phyloP scores from a whole-genome alignment of 177 flowering plant species.

The Vitis hybrid region DNA sequence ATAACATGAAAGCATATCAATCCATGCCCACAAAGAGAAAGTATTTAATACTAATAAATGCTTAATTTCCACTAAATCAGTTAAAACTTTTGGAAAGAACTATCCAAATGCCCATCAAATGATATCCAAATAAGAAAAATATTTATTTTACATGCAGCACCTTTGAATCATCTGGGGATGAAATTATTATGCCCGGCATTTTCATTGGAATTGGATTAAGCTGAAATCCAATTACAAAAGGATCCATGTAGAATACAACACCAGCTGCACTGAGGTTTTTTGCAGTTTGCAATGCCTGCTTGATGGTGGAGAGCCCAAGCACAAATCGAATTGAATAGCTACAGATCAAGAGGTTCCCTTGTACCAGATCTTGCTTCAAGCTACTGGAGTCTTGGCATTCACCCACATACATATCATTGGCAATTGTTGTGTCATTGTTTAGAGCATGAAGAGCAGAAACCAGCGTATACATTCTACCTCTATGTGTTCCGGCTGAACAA shows the following conservation, averaged over 20 bases:
- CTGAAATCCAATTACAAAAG: constrained; percentile 89
- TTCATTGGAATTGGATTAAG: constrained; percentile 88
- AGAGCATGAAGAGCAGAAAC: constrained; percentile 79
- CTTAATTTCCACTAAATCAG: no score
- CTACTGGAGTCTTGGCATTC: constrained; percentile 88
- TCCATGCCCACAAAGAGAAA: neutral
- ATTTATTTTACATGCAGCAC: constrained; percentile 24
- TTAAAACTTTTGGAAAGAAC: neutral
- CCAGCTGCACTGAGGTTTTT: constrained; percentile 87
- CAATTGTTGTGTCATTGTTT: constrained; percentile 51
- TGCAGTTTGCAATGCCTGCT: constrained; percentile 79
- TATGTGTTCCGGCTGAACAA: constrained; percentile 70
- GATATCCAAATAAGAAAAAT: neutral
- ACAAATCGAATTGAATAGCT: constrained; percentile 93
- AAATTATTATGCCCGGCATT: constrained; percentile 78
- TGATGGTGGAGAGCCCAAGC: constrained; percentile 84
- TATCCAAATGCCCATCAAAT: neutral
- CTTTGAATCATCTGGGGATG: constrained; percentile 89
- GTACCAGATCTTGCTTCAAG: constrained; percentile 50
- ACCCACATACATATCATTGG: constrained; percentile 63
- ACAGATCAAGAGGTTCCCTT: constrained; percentile 87
- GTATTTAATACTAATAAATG: no score
- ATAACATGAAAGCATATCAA: constrained; percentile 2
- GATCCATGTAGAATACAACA: constrained; percentile 90
- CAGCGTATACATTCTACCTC: constrained; percentile 49